phyloP scores from a whole-genome alignment of 345 rosid genomes.

The Eutrema japonicum region DNA sequence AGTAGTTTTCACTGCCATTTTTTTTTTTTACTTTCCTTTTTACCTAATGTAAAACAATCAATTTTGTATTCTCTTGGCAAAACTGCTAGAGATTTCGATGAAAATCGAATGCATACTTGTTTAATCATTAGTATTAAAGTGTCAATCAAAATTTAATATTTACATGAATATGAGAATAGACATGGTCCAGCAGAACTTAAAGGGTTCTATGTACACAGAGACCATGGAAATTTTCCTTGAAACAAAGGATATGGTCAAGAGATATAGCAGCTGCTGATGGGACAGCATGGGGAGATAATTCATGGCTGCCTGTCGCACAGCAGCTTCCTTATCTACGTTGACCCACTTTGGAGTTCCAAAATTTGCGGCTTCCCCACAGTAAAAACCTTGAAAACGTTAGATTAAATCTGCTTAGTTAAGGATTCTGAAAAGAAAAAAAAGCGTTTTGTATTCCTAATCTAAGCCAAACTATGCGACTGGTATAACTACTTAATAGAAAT shows the following conservation, averaged over 20 bases:
- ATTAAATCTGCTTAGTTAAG: slow-evolving; percentile 27
- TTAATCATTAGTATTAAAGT: no score
- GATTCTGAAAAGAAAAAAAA: not conserved
- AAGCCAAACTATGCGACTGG: slow-evolving; percentile 23
- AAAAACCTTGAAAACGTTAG: slow-evolving; percentile 62
- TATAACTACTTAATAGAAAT: slow-evolving; percentile 4
- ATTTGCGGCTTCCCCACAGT: slow-evolving; percentile 99
- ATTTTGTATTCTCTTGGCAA: slow-evolving; percentile 20
- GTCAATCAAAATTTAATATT: slow-evolving; percentile 35
- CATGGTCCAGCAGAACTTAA: slow-evolving; percentile 5
- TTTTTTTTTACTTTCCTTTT: not conserved
- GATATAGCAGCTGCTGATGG: slow-evolving; percentile 94
- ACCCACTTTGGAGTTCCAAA: slow-evolving; percentile 99
- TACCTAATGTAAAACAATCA: not conserved
- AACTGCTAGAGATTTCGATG: slow-evolving; percentile 19
- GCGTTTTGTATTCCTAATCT: slow-evolving; percentile 21
- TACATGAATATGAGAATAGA: slow-evolving; percentile 38
- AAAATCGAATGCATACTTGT: not conserved
- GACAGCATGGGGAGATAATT: slow-evolving; percentile 99
- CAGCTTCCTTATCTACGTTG: slow-evolving; percentile 94
- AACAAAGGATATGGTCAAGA: slow-evolving; percentile 96
- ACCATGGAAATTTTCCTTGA: slow-evolving; percentile 61
- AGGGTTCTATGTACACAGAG: slow-evolving; percentile 18
- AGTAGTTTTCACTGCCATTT: no score
- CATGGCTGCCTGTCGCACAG: slow-evolving; percentile 99